phyloP scores from a whole-genome alignment of 2,329 filamentous ascomycete genomes.

The Colletotrichum gigasporum region DNA sequence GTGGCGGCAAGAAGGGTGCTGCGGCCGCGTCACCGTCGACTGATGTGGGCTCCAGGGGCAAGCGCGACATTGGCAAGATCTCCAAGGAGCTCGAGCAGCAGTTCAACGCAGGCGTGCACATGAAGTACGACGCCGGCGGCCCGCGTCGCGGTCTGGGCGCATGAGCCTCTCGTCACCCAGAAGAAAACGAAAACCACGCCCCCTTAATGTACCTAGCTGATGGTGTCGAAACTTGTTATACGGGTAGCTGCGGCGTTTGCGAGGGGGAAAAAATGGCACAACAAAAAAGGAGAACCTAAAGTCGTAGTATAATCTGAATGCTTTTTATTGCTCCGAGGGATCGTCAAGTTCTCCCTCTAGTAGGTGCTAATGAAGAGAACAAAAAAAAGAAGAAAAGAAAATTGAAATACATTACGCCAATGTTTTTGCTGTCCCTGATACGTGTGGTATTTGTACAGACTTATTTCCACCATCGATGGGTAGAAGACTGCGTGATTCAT shows the following conservation, averaged over 20 bases:
- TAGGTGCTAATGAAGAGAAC: neutral
- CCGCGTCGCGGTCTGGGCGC: conserved; percentile 64
- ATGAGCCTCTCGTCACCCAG: conserved; percentile 33
- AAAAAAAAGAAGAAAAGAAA: neutral
- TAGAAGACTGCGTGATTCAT: conserved; percentile 2
- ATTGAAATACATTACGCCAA: conserved; percentile 14
- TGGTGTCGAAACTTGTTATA: neutral
- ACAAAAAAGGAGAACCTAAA: neutral
- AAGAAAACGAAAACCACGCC: too few relatives aligned
- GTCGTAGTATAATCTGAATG: conserved; percentile 20
- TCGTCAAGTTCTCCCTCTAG: too few relatives aligned
- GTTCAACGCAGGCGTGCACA: conserved; percentile 64
- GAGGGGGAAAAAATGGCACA: neutral
- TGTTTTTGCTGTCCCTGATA: conserved; percentile 18
- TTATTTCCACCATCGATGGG: neutral
- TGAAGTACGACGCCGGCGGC: conserved; percentile 61
- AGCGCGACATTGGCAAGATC: conserved; percentile 46
- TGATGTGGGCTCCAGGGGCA: conserved; percentile 33
- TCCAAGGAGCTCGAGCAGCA: conserved; percentile 66
- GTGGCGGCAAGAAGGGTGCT: conserved; percentile 56
- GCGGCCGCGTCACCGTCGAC: conserved; percentile 31
- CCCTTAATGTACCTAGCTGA: conserved; percentile 13
- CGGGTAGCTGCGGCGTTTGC: conserved; percentile 16
- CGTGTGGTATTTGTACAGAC: conserved; percentile 20
- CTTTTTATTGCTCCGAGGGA: conserved; percentile 3